Evolutionary conservation across 805 yeast genomes (phyloP), one percentile per base, ranked within the genome.

Genomic region (Debaryomyces castellii): DNA sequence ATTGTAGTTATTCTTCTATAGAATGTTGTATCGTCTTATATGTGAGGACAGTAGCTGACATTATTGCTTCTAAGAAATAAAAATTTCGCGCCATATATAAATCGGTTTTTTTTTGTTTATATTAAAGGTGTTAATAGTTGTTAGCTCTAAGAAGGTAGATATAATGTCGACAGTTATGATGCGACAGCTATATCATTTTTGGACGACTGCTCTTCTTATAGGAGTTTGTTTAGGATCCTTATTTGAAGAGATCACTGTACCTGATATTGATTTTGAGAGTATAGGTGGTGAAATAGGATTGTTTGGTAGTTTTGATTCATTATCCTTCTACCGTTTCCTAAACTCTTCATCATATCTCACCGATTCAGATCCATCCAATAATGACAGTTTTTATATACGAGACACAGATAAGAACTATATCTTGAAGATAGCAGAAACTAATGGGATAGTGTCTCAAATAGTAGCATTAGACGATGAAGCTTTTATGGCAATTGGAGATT

Each of bases 401-500:
- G 59, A 63, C 46, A 24, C 49, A 4, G 37, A 57, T 10, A 49
- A 49, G 43, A 51, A 54, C 40, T 40, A 51, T 14, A 52, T 54
- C 23, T 25, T 54, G 25, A 41, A 51, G 32, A 39, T 70, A 24
- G 74, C 69, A 22, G 45, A 58, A n/a, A 39, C 66, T n/a, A 51
- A 65, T 40, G 75, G 75, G 20, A 23, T 45, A 9, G 62, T 71
- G 12, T 43, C 57, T 30, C 66, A 62, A 50, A 39, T 69, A 7
- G 55, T 56, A 41, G 49, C 52, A 12, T 51, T 69, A 30, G 46
- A 64, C 32, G 43, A 54, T 14, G 66, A 63, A 41, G 48, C 67
- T 5, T 55, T 69, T 16, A 54, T 72, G 20, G 47, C 72, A 18
- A 57, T 57, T 30, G 77, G 77, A 3, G 58, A 69, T 49, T 73